Percentiles rank a stretch among this genome's conserved stretches.
Evolutionary conservation across 1,139 yeast genomes (phyloP).

Genomic region (Pichia norvegensis): DNA sequence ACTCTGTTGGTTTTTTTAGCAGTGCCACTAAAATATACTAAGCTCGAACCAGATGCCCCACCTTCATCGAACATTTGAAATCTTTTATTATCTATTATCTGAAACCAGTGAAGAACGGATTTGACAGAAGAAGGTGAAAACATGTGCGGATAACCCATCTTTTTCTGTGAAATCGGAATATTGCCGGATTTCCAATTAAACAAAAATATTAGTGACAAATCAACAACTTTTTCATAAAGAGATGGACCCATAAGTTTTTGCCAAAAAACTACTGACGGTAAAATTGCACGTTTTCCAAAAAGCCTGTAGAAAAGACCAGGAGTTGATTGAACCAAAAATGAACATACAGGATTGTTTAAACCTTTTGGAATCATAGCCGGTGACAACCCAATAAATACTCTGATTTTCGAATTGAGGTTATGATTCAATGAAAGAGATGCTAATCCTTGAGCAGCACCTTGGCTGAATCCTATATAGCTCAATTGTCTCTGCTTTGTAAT

Average conservation of each 20-base stretch:
- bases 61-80: conserved; percentile 46
- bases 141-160: conserved; percentile 40
- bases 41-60: conserved; percentile 30
- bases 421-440: conserved; percentile 38
- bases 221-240: conserved; percentile 34
- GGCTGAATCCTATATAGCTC: conserved; percentile 39
- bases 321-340: conserved; percentile 35
- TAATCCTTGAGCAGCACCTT: conserved; percentile 40
- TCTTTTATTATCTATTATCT: conserved; percentile 35
- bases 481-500: conserved; percentile 33
- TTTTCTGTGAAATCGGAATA: conserved; percentile 32
- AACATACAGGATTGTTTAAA: conserved; percentile 34
- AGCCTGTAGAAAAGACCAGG: conserved; percentile 32
- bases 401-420: conserved; percentile 30
- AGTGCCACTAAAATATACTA: conserved; percentile 23
- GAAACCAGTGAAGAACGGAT: conserved; percentile 42
- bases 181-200: conserved; percentile 39
- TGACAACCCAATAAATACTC: conserved; percentile 36
- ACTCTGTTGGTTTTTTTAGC: conserved; percentile 38
- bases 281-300: conserved; percentile 38
- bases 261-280: conserved; percentile 43
- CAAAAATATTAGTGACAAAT: conserved; percentile 31
- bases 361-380: conserved; percentile 41
- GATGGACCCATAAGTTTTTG: conserved; percentile 33
- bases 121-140: conserved; percentile 42